Conservation (phyloP, 1,284 basidiomycete genomes). For the Erythrobasidium hasegawianum region DNA sequence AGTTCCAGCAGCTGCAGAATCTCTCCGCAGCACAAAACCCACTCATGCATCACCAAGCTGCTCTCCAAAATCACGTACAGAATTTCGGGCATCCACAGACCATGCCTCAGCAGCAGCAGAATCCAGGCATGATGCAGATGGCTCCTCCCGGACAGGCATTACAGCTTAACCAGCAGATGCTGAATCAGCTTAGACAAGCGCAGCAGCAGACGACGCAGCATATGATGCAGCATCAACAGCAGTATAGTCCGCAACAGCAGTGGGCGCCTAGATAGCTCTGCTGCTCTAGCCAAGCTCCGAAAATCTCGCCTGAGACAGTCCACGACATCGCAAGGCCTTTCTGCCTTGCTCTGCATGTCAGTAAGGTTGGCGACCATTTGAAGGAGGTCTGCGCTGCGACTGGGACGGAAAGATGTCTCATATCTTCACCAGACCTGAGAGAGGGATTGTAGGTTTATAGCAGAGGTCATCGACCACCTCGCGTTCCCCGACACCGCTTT, state of each 20-base stretch:
- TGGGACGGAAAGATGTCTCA: no score
- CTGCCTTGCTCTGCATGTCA: no score
- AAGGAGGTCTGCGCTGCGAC: no score
- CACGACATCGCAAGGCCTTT: no score
- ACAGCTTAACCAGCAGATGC: slow-evolving; percentile 22
- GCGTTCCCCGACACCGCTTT: no score
- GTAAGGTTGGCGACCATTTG: no score
- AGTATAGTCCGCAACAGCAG: slow-evolving; percentile 2
- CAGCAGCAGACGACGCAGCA: slow-evolving; percentile 24
- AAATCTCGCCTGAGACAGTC: no score
- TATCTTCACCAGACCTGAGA: no score
- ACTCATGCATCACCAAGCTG: slow-evolving; percentile 20
- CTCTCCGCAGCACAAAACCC: slow-evolving; percentile 1
- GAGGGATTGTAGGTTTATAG: no score
- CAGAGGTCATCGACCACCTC: no score
- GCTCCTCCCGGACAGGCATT: neutral
- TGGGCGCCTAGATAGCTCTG: slow-evolving; percentile 10
- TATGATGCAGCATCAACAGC: slow-evolving; percentile 5
- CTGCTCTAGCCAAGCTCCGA: no score
- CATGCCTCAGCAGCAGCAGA: slow-evolving; percentile 5
- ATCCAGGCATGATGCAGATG: neutral
- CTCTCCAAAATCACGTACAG: slow-evolving; percentile 1
- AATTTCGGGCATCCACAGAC: neutral
- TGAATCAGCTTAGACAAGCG: slow-evolving; percentile 18
- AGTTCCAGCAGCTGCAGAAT: slow-evolving; percentile 27